Conservation (phyloP, 129 eudicot genomes). For the Centella asiatica region DNA sequence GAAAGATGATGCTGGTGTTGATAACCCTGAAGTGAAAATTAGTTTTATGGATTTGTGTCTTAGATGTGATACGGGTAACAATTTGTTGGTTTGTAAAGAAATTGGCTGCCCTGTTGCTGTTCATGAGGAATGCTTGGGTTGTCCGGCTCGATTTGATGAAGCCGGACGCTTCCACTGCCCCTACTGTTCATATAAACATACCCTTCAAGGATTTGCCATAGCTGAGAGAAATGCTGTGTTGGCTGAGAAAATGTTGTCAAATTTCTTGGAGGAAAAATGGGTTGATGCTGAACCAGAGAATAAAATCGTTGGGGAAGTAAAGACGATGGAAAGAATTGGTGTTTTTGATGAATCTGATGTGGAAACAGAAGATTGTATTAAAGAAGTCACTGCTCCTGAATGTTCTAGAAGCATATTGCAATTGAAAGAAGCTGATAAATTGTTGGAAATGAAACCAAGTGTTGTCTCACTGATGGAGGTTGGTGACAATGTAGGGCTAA, state of each 20-base stretch:
- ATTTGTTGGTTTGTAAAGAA: constrained; percentile 24
- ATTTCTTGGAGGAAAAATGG: constrained; percentile 30
- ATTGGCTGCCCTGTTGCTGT: constrained; percentile 26
- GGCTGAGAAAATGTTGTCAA: constrained; percentile 37
- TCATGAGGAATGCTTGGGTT: constrained; percentile 28
- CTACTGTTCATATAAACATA: constrained; percentile 41
- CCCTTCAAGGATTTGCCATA: constrained; percentile 16
- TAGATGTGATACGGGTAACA: constrained; percentile 25
- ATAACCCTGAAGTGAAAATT: not conserved
- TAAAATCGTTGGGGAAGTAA: constrained; percentile 4
- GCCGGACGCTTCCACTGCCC: constrained; percentile 54
- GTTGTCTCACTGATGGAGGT: not conserved
- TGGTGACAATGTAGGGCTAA: too few relatives aligned
- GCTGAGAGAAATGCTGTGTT: constrained; percentile 31
- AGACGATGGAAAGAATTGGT: not conserved
- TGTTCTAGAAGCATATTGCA: not conserved
- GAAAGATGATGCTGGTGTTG: too few relatives aligned
- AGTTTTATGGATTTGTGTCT: constrained; percentile 22
- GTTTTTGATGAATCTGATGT: constrained; percentile 8
- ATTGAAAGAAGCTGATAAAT: constrained; percentile 16
- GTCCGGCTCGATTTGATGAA: constrained; percentile 28
- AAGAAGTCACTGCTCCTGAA: not conserved
- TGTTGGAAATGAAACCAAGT: constrained; percentile 7
- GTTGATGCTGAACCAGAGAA: constrained; percentile 7
- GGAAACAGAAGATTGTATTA: constrained; percentile 13